Base-by-base conservation (phyloP, 2,329 filamentous ascomycete genomes). In the Neodidymelliopsis sp. region DNA sequence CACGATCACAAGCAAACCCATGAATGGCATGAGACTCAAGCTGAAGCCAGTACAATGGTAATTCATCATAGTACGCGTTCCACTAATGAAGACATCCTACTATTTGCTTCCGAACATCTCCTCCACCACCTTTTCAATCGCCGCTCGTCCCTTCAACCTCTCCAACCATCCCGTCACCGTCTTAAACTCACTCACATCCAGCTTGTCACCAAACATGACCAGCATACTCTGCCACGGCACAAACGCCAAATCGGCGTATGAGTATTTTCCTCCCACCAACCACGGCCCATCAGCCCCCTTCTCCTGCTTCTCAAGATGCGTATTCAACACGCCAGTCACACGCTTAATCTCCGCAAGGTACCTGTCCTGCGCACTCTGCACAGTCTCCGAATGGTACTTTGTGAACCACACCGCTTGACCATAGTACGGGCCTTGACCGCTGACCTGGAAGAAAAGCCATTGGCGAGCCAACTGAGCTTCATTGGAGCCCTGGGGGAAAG, bases 281-380 rank as follows among this genome's bases (percentile, higher is more conserved):
- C 63, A 70, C 7, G 63, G 64, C n/a, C 61, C 65, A 38, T 60
- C 63, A 2, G 23, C 48, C 1, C 49, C 56, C 37, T 56, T 52
- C 6, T 53, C 53, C 44, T 66, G 57, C 36, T 45, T 57, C 31
- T 64, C 60, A 4, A 81, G 63, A 38, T 72, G 67, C 2, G 46
- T 56, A 6, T 83, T 75, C 18, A 83, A 51, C 2, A 82, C 79
- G 2, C 67, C 63, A 3, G 74, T 69, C 2, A 82, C 73, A 5
- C 80, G 73, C 12, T 70, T 66, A n/a, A 78, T 69, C 62, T 83
- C 78, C 7, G 75, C 71, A 10, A 56, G 55, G 63, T 82, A 83
- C 6, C 79, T 69, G 11, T 77, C 71, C 15, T 77, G 67, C 8
- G 76, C 80, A 6, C 68, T 74, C 1, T 69, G 71, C 5, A 82